A percentile compares a stretch with the other conserved stretches of the same genome.
phyloP scores from a whole-genome alignment of 805 yeast genomes.

The Ogataea angusta region DNA sequence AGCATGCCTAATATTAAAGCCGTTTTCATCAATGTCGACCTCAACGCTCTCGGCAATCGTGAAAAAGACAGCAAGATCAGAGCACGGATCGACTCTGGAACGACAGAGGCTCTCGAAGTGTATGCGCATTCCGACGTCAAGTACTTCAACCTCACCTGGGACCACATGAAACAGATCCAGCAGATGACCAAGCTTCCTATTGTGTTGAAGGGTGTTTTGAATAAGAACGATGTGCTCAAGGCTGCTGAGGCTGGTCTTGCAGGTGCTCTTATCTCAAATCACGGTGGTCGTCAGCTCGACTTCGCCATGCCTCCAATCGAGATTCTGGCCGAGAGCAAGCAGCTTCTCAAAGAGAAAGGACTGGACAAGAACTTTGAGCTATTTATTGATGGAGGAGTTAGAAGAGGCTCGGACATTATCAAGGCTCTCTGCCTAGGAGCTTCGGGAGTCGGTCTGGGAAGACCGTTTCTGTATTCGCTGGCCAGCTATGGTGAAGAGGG shows the following conservation, averaged over 20 bases:
- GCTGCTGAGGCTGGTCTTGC: constrained; percentile 58
- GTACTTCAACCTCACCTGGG: constrained; percentile 45
- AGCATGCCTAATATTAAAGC: constrained; percentile 59
- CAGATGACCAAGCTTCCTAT: constrained; percentile 42
- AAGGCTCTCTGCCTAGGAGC: constrained; percentile 45
- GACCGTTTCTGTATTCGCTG: constrained; percentile 76
- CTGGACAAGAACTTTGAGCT: constrained; percentile 39
- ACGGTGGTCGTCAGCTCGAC: constrained; percentile 72
- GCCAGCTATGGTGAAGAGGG: constrained; percentile 79
- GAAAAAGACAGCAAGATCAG: constrained; percentile 80
- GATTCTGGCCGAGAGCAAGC: constrained; percentile 53
- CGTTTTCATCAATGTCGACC: constrained; percentile 80
- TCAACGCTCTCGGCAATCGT: constrained; percentile 81
- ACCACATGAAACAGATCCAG: constrained; percentile 51
- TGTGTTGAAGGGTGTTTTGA: constrained; percentile 60
- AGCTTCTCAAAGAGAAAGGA: constrained; percentile 39
- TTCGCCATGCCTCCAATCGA: constrained; percentile 59
- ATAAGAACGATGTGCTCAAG: constrained; percentile 57
- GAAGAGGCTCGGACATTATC: constrained; percentile 42
- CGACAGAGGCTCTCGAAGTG: constrained; percentile 11
- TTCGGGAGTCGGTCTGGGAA: constrained; percentile 60
- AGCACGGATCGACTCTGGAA: constrained; percentile 45
- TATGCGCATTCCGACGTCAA: constrained; percentile 10
- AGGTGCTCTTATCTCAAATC: constrained; percentile 66
- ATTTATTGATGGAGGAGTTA: constrained; percentile 43